These are phyloP conservation scores for Didymella sp. DNA, from an alignment of 2,329 filamentous ascomycete species.

Conservation along the genomic window DNA sequence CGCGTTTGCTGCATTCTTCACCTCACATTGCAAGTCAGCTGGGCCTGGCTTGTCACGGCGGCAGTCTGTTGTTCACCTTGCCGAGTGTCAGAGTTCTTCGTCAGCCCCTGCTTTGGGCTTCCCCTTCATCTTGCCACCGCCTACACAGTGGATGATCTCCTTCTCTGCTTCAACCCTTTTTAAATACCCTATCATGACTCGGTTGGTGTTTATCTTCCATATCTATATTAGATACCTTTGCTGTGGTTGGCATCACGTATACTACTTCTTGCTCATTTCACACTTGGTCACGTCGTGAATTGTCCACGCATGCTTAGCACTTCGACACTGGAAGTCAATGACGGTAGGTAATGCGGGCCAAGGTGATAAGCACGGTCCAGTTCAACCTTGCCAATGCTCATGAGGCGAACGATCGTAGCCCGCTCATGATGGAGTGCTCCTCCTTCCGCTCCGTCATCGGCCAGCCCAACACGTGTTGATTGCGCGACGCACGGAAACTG, in stretches of 20 bases:
- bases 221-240: constrained; percentile 2
- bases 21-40: constrained; percentile 4
- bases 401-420: no score
- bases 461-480: not conserved
- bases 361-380: no score
- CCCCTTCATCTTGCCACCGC: not conserved
- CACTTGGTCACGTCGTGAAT: not conserved
- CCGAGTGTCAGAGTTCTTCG: not conserved
- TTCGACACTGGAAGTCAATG: no score
- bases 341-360: no score
- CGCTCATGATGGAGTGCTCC: no score
- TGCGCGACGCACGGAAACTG: not conserved
- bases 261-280: not conserved
- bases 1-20: not conserved
- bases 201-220: not conserved
- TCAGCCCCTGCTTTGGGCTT: not conserved
- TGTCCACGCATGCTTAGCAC: no score
- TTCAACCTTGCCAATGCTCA: no score
- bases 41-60: constrained; percentile 10
- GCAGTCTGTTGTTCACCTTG: not conserved
- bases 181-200: constrained; percentile 9
- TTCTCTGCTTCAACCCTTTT: constrained; percentile 1
- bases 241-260: constrained; percentile 3
- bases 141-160: not conserved
- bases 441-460: constrained; percentile 20